Base-by-base conservation (phyloP, 2,329 filamentous ascomycete genomes). In the Lecanoromycetidae sp. region DNA sequence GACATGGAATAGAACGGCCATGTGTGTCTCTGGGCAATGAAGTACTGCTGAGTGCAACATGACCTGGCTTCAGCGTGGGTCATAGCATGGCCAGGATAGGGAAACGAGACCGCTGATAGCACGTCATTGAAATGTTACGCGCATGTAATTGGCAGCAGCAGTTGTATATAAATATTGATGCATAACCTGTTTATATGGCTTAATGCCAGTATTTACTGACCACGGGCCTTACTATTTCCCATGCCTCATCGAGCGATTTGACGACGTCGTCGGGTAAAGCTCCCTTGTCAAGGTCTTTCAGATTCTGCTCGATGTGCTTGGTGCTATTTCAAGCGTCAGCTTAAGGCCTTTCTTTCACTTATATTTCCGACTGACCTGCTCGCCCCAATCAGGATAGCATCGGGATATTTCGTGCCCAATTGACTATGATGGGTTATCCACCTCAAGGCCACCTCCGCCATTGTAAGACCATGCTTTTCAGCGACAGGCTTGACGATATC, bases 391-490 rank as follows among this genome's bases (percentile, higher is more conserved):
- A 69, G 58, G 12, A 68, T 58, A 7, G 57, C 63, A 56, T 69
- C 66, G 0, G 58, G 58, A 4, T 57, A 42, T 29, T 63, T 56
- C 8, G 53, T 49, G 30, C 58, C 58, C 41, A 69, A 42, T 38
- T 55, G 35, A 8, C 61, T 66, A 50, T 74, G 70, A 55, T 72
- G 65, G 1, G 57, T 57, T 29, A 65, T 58, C 71, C 71, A 73
- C 25, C 70, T 54, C 44, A 74, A 50, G 1, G 68, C 68, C 52
- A 62, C 61, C 51, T 72, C 68, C 0, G 62, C 60, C 47, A 66
- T 57, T 0, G 65, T 68, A 26, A 74, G 25, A 1, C 61, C 60
- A 52, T 69, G 61, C 56, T 67, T 65, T 54, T 58, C 57, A 0
- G 61, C 58, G 19, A 58, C 59, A 1, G 60, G 53, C 42, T 63